Evolutionary conservation across 495 filamentous ascomycete species (phyloP).

Genomic region (Jackrogersella minutella): DNA sequence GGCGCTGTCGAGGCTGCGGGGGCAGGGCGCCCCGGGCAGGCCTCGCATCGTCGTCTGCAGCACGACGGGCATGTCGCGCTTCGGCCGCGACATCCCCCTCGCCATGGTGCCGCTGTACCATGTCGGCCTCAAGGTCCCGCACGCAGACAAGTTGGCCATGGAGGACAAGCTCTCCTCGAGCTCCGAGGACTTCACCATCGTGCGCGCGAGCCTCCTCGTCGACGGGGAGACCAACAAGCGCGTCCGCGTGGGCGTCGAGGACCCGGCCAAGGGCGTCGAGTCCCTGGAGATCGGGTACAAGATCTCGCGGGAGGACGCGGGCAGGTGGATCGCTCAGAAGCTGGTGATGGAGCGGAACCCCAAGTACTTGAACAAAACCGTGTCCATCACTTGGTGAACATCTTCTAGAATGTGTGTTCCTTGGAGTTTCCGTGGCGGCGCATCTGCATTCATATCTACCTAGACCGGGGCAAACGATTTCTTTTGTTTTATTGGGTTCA

Average conservation of each 20-base stretch:
- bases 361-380: slow-evolving; percentile 37
- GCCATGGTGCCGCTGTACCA: slow-evolving; percentile 60
- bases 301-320: slow-evolving; percentile 53
- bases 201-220: slow-evolving; percentile 50
- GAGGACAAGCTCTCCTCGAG: slow-evolving; percentile 55
- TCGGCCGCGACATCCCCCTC: slow-evolving; percentile 62
- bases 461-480: too few species aligned
- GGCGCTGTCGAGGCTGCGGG: slow-evolving; percentile 47
- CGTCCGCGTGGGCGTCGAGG: slow-evolving; percentile 55
- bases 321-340: slow-evolving; percentile 49
- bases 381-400: slow-evolving; percentile 30
- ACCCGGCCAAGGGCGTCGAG: slow-evolving; percentile 39
- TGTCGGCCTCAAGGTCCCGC: slow-evolving; percentile 58
- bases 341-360: slow-evolving; percentile 16
- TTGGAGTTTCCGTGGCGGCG: neutral
- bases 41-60: slow-evolving; percentile 60
- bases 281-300: slow-evolving; percentile 55
- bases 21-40: slow-evolving; percentile 27
- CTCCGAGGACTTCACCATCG: slow-evolving; percentile 54
- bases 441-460: neutral
- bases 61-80: slow-evolving; percentile 60
- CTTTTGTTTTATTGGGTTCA: too few species aligned
- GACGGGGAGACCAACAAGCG: slow-evolving; percentile 41
- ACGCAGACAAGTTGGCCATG: slow-evolving; percentile 68
- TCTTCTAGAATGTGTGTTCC: neutral